Evolutionary conservation across 148 eudicot genomes (phyloP).

Genomic region (Rhododendron molle): DNA sequence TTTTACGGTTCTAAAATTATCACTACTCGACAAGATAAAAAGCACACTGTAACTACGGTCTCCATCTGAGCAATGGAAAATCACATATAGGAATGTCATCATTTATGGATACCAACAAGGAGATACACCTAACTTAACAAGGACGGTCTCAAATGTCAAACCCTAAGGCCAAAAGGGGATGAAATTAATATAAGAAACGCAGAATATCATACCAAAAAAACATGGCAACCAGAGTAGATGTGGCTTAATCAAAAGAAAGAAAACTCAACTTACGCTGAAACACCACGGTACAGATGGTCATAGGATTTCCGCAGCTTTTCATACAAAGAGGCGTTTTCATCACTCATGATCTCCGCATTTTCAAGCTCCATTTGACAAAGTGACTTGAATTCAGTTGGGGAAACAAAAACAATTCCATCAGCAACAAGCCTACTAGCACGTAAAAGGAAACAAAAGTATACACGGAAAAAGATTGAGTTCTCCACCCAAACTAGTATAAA

Average conservation of each 20-base stretch:
- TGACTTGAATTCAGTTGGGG: conserved; percentile 37
- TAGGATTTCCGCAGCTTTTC: conserved; percentile 93
- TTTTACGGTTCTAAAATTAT: neutral
- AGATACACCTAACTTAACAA: neutral
- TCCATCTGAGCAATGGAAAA: no score
- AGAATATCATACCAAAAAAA: neutral
- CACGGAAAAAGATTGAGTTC: neutral
- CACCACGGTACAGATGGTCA: conserved; percentile 80
- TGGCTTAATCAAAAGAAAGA: conserved; percentile 5
- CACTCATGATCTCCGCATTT: conserved; percentile 81
- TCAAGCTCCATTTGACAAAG: conserved; percentile 96
- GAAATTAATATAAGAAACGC: neutral
- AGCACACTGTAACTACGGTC: neutral
- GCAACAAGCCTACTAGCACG: neutral
- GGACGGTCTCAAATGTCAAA: neutral
- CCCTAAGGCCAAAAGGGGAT: neutral
- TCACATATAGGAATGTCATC: neutral
- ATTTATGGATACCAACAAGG: neutral
- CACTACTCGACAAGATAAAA: neutral
- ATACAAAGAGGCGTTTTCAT: conserved; percentile 78
- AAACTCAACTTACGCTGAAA: conserved; percentile 65
- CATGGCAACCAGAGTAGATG: neutral
- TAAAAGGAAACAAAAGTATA: neutral
- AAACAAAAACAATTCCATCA: neutral
- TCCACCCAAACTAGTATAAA: neutral